Base-by-base conservation (phyloP, 2,329 filamentous ascomycete species). In the Alternaria atra region DNA sequence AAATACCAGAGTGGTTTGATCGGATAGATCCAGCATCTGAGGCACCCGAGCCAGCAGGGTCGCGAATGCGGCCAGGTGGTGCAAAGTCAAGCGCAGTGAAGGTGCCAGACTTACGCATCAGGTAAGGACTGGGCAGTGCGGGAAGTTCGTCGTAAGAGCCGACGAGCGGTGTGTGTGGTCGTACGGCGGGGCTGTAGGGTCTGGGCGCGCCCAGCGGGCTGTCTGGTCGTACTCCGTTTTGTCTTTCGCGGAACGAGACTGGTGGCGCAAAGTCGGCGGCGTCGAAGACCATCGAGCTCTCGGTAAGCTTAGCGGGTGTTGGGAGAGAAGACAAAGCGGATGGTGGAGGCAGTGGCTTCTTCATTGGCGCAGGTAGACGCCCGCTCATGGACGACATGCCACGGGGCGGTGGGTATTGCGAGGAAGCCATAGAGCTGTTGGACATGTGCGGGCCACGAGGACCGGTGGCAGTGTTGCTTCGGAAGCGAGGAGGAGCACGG, bases 231-330 rank as follows among this genome's bases (percentile, higher is more conserved):
- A 84, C 82, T 52, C 94, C 94, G 54, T 87, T 86, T 64, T 86
- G 88, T 61, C 90, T 87, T 35, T 94, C 91, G 51, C 83, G 74
- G 76, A 79, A 82, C 0, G 82, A 80, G 50, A 80, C 76, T 8
- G 91, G 93, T 25, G 95, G 95, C 0, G 95, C 95, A 79, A 97
- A 98, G 69, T 97, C 94, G 58, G 90, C 86, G 0, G 93, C 85
- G 71, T 81, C 91, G 77, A 91, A 88, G 66, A 97, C 74, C 62
- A 79, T 75, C 2, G 87, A 86, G 75, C 97, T 93, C 62, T 97
- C 94, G 73, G 84, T 91, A 42, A 99, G 84, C 82, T 93, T 91
- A 52, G 90, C 89, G 0, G 95, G 94, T 1, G 93, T 96, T 8
- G 94, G 94, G 20, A 99, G 84, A 1, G 91, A 90, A 48, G 83